Evolutionary conservation across 768 basidiomycete species (phyloP).

Genomic region (Rhodotorula paludigena): DNA sequence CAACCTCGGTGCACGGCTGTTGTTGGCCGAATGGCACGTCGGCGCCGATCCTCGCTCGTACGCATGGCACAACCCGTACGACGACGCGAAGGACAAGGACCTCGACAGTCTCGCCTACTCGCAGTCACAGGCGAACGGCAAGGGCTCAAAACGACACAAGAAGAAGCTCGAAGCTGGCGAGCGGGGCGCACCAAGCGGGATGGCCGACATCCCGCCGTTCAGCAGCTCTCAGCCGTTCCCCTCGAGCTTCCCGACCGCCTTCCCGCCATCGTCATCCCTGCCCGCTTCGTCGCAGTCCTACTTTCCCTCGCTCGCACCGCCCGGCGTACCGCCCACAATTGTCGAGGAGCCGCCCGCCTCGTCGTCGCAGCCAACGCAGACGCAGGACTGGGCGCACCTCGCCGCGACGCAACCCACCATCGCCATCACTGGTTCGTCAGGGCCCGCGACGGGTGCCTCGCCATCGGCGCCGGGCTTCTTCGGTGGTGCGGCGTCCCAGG

Average conservation of each 20-base stretch:
- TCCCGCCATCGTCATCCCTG: not conserved
- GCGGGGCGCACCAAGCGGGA: slow-evolving; percentile 1
- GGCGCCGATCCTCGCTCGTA: slow-evolving; percentile 30
- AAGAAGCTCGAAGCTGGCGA: not conserved
- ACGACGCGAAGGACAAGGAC: slow-evolving; percentile 24
- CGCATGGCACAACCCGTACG: slow-evolving; percentile 36
- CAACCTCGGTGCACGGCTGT: slow-evolving; percentile 13
- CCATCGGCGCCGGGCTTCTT: not conserved
- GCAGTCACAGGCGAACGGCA: slow-evolving; percentile 2
- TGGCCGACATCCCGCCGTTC: not conserved
- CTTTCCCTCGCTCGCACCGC: slow-evolving; percentile 13
- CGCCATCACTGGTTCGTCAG: slow-evolving; percentile 5
- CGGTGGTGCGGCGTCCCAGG: slow-evolving; percentile 22
- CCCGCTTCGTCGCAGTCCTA: slow-evolving; percentile 16
- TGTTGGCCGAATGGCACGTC: slow-evolving; percentile 36
- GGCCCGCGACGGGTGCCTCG: not conserved
- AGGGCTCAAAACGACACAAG: not conserved
- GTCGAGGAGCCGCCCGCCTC: too few species aligned
- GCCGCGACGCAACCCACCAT: slow-evolving; percentile 26
- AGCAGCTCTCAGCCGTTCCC: not conserved
- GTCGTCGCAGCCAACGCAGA: not conserved
- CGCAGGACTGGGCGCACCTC: slow-evolving; percentile 3
- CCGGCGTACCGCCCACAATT: not conserved
- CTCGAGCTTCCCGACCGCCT: not conserved
- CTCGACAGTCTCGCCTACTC: not conserved